Evolutionary conservation across 306 rosid species (phyloP), one percentile per base, ranked within the genome.

Genomic region (Castanea crenata): DNA sequence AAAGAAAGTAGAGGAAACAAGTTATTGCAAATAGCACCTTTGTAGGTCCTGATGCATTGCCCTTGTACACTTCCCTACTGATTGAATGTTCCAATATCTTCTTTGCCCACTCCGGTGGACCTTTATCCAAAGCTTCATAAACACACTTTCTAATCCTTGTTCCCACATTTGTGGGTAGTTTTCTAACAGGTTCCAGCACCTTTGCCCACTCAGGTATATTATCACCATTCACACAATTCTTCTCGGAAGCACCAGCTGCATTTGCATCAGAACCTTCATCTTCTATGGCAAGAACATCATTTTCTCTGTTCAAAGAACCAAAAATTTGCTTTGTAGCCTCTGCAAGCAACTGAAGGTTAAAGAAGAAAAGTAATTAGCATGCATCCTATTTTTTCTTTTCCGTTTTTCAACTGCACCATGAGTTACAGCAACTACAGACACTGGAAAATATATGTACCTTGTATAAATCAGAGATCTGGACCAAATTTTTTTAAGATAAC

Each of bases 11-110:
- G 16, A 83, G 67, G 78, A 68, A 70, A 77, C 4, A 82, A 86
- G 79, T 51, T 77, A 29, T 64, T 59, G 56, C 14, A 68, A 86
- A 49, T 74, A 82, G 83, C 81, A 96, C 99, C 99, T 96, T 96
- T 46, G 99, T 96, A 62, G 99, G 99, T 77, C 99, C 99, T 71
- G 99, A 96, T 21, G 99, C 99, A 76, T 96, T 96, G 82, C 99
- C 98, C 88, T 96, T 96, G 83, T 96, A 96, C 77, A 96, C 98
- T 79, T 90, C 96, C 91, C 90, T 96, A 75, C 99, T 96, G 83
- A 96, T 93, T 25, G 99, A 96, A 84, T 84, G 99, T 79, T 89
- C 88, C 89, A 96, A 78, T 57, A 72, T 88, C 83, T 89, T 85
- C 85, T 71, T 93, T 1, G 97, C 99, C 99, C 99, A 96, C 54